Base-by-base conservation (phyloP, 148 eudicot genomes). In the Dianthus caryophyllus region DNA sequence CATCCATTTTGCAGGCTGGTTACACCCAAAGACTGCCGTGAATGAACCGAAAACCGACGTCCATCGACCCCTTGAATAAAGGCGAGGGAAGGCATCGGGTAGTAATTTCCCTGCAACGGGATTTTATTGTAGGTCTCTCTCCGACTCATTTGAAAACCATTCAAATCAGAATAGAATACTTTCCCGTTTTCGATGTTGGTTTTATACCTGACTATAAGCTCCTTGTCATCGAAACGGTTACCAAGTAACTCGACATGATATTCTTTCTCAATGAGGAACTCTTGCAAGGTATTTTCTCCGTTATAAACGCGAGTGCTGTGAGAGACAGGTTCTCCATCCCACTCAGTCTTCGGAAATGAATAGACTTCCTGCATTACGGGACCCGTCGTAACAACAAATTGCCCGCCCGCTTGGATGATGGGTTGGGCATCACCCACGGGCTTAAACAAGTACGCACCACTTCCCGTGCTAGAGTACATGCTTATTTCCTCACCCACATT, bases 131-230 rank as follows among this genome's bases (percentile, higher is more conserved):
- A 95, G 14, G 96, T 90, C 59, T 95, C 97, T 73, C 99, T 78
- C 39, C 97, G 83, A 81, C 99, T 95, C 97, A 85, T 95, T 57
- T 95, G 99, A 69, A 90, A 95, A 16, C 99, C 99, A 68, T 95
- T 95, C 49, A 90, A 71, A 84, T 95, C 99, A 27, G 99, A 80
- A 66, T 82, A 95, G 69, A 90, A 95, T 62, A 87, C 65, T 80
- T 82, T 78, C 30, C 61, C 81, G 80, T 87, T 95, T 43, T 86
- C 85, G 15, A 90, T 46, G 66, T 84, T 93, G 17, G 99, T 95
- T 67, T 84, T 95, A 70, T 88, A 95, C 73, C 97, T 79, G 61
- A 81, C 97, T 66, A 95, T 87, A 49, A 95, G 70, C 79, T 95
- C 99, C 71, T 54, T 88, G 71, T 95, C 84, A 61, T 90, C 75